phyloP scores from a whole-genome alignment of 768 basidiomycete genomes.

The Russula olivacea region DNA sequence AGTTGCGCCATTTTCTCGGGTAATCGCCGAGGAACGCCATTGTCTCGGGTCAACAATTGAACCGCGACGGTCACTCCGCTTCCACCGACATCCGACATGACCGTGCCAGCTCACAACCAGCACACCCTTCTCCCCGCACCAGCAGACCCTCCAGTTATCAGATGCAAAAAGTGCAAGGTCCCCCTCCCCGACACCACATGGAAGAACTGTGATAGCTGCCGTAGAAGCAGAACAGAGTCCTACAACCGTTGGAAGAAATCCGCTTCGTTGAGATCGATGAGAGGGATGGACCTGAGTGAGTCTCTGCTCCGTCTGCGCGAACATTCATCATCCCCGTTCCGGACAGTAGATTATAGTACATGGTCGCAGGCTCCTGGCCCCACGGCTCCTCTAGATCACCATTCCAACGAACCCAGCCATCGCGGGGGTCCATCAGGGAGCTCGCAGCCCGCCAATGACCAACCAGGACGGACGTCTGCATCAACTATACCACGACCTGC shows the following conservation, averaged over 20 bases:
- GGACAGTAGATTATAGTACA: neutral
- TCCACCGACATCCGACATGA: too few relatives aligned
- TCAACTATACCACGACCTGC: neutral
- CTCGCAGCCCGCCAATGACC: neutral
- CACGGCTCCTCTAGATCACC: neutral
- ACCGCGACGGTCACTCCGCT: too few relatives aligned
- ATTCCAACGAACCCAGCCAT: neutral
- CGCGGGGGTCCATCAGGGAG: neutral
- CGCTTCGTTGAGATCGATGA: neutral
- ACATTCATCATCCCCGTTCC: neutral
- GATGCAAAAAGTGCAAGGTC: neutral
- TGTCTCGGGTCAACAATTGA: too few relatives aligned
- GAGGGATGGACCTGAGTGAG: neutral
- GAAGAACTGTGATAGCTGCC: slow-evolving; percentile 12
- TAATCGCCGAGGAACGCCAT: too few relatives aligned
- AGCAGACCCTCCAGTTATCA: neutral
- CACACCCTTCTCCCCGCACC: neutral
- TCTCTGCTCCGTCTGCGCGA: neutral
- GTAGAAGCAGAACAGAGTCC: slow-evolving; percentile 1
- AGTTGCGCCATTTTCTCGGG: neutral
- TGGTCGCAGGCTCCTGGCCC: neutral
- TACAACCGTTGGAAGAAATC: slow-evolving; percentile 5
- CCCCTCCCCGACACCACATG: neutral
- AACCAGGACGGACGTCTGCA: neutral
- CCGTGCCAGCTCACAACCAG: neutral